phyloP scores from a whole-genome alignment of 108 stramenopile species.

The Asterionellopsis glacialis region DNA sequence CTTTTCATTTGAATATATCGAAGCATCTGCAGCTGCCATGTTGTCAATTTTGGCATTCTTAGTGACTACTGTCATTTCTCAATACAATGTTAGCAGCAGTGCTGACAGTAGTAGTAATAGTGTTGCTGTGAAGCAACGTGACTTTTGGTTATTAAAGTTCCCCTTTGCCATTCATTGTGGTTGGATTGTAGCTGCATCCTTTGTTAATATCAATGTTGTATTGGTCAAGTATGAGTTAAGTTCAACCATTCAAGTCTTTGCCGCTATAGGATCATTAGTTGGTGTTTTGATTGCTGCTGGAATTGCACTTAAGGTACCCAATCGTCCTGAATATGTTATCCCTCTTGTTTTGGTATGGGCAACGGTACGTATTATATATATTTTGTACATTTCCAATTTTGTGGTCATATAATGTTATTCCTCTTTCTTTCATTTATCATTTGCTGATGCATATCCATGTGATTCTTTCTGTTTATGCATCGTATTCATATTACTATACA shows the following conservation, averaged over 20 bases:
- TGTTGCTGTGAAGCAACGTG: slow-evolving; percentile 4
- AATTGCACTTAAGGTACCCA: slow-evolving; percentile 11
- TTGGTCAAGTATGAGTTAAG: slow-evolving; percentile 35
- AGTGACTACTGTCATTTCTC: slow-evolving; percentile 11
- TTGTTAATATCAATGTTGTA: slow-evolving; percentile 71
- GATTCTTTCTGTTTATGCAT: background rate
- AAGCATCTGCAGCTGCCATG: slow-evolving; percentile 54
- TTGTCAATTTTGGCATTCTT: slow-evolving; percentile 41
- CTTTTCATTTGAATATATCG: slow-evolving; percentile 62
- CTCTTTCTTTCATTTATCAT: no score
- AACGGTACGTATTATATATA: slow-evolving; percentile 17
- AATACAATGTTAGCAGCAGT: slow-evolving; percentile 3
- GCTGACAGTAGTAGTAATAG: no score
- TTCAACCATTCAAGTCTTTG: slow-evolving; percentile 32
- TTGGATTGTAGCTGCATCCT: slow-evolving; percentile 80
- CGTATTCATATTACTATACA: background rate
- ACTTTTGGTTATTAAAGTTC: slow-evolving; percentile 69
- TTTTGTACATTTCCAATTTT: background rate
- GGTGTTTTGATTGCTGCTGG: slow-evolving; percentile 45
- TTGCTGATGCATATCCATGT: no score
- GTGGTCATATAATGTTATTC: no score
- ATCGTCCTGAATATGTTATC: slow-evolving; percentile 39
- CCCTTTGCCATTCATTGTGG: slow-evolving; percentile 76
- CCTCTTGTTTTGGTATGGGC: slow-evolving; percentile 71
- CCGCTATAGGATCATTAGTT: slow-evolving; percentile 47